phyloP scores from a whole-genome alignment of 2,329 filamentous ascomycete genomes.

The Aspergillus uvarum region DNA sequence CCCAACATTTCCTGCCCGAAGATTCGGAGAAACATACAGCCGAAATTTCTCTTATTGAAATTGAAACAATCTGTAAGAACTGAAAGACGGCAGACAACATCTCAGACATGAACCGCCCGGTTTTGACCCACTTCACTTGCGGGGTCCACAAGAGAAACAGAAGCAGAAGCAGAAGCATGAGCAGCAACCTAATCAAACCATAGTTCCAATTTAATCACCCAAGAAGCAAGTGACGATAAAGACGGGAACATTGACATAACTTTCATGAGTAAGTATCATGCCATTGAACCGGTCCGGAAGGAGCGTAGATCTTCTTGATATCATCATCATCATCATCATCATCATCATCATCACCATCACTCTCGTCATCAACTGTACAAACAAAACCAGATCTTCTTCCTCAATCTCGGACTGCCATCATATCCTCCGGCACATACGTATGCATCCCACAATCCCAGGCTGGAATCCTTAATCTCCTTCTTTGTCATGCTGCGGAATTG shows the following conservation, averaged over 20 bases:
- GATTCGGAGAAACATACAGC: no score
- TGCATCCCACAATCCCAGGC: background rate
- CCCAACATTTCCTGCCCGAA: no score
- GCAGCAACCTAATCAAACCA: background rate
- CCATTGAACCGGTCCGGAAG: background rate
- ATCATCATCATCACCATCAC: no score
- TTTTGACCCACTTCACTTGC: constrained; percentile 4
- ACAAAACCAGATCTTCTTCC: no score
- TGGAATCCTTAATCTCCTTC: background rate
- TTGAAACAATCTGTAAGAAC: no score
- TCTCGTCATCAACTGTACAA: no score
- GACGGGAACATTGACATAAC: background rate
- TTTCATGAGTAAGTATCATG: background rate
- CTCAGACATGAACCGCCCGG: constrained; percentile 5
- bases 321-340: no score
- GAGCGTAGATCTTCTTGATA: no score
- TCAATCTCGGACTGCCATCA: no score
- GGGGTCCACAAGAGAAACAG: background rate
- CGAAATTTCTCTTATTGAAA: no score
- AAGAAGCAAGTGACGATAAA: background rate
- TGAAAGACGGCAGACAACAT: background rate
- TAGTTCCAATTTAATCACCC: background rate
- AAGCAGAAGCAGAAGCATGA: background rate
- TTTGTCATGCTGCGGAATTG: background rate
- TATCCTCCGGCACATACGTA: background rate